These are phyloP conservation scores for Zygotorulaspora florentina DNA, from an alignment of 805 yeast genomes.

Conservation along the genomic window DNA sequence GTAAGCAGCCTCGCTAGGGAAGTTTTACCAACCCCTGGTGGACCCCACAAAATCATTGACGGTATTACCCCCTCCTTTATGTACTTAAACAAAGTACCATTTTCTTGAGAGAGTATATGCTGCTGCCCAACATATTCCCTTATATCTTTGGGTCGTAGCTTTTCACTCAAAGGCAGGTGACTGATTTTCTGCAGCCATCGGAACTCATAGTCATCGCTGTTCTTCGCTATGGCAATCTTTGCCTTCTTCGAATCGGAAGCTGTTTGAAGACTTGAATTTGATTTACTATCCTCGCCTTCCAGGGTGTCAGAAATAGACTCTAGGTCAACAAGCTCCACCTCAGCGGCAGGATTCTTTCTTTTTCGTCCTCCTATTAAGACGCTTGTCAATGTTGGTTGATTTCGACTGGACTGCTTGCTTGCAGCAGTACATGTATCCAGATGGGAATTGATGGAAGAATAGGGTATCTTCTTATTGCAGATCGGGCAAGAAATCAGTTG, in stretches of 20 bases:
- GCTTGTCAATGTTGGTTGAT: constrained; percentile 20
- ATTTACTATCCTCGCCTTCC: not conserved
- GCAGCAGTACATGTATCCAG: constrained; percentile 26
- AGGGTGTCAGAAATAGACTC: not conserved
- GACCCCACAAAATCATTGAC: constrained; percentile 89
- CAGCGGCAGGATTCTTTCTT: constrained; percentile 4
- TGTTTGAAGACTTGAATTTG: not conserved
- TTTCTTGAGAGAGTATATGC: constrained; percentile 58
- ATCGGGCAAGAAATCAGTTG: constrained; percentile 33
- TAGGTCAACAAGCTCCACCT: constrained; percentile 4
- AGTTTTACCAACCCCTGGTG: constrained; percentile 92
- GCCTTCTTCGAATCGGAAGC: not conserved
- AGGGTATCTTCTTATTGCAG: constrained; percentile 27
- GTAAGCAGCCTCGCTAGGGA: constrained; percentile 62
- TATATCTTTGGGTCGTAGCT: constrained; percentile 70
- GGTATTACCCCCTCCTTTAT: constrained; percentile 63
- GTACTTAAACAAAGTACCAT: constrained; percentile 64
- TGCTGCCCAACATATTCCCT: constrained; percentile 80
- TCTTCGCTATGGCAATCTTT: not conserved
- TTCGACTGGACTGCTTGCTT: constrained; percentile 2
- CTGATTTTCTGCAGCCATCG: constrained; percentile 27
- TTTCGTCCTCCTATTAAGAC: constrained; percentile 13
- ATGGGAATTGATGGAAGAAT: constrained; percentile 28
- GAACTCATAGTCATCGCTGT: constrained; percentile 19
- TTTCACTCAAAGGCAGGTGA: constrained; percentile 61